A percentile compares a stretch with the other conserved stretches of the same genome.
These are phyloP conservation scores for Boechera stricta DNA, from an alignment of 345 rosid species.

Conservation along the genomic window DNA sequence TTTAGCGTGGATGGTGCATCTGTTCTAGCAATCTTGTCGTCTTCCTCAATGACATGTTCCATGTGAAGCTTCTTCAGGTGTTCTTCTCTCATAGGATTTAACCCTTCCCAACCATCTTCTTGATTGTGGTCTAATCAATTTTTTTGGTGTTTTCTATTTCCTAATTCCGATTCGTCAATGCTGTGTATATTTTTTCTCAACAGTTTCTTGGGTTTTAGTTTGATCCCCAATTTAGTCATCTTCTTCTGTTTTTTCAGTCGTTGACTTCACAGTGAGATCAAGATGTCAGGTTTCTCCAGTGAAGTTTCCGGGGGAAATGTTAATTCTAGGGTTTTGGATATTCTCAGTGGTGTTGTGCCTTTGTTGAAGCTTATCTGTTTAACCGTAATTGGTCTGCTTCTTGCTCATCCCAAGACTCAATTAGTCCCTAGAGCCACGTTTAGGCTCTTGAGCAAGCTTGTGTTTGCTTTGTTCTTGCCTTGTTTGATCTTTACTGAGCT, in stretches of 20 bases:
- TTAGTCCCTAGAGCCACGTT: slow-evolving; percentile 77
- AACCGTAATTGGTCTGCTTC: slow-evolving; percentile 74
- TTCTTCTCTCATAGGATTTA: background rate
- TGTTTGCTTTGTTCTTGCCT: slow-evolving; percentile 87
- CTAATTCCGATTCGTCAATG: slow-evolving; percentile 2
- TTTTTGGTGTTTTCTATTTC: background rate
- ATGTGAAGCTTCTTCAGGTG: slow-evolving; percentile 30
- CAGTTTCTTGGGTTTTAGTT: background rate
- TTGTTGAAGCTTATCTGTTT: slow-evolving; percentile 79
- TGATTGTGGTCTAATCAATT: background rate
- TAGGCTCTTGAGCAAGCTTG: slow-evolving; percentile 88
- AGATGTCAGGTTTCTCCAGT: slow-evolving; percentile 33
- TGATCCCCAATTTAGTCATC: slow-evolving; percentile 15
- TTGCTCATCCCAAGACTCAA: slow-evolving; percentile 71
- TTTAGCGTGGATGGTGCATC: slow-evolving; percentile 11
- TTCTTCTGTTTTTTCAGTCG: slow-evolving; percentile 16
- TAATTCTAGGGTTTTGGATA: slow-evolving; percentile 49
- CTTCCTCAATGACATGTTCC: slow-evolving; percentile 23
- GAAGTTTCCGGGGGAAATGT: slow-evolving; percentile 9
- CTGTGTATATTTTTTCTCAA: background rate
- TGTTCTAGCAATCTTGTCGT: slow-evolving; percentile 23
- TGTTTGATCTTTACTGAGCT: slow-evolving; percentile 90
- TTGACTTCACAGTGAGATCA: slow-evolving; percentile 32
- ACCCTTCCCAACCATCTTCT: background rate
- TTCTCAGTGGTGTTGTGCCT: slow-evolving; percentile 66